These are phyloP conservation scores for Platanthera guangdongensis DNA, from an alignment of 106 monocot genomes.

Conservation along the genomic window DNA sequence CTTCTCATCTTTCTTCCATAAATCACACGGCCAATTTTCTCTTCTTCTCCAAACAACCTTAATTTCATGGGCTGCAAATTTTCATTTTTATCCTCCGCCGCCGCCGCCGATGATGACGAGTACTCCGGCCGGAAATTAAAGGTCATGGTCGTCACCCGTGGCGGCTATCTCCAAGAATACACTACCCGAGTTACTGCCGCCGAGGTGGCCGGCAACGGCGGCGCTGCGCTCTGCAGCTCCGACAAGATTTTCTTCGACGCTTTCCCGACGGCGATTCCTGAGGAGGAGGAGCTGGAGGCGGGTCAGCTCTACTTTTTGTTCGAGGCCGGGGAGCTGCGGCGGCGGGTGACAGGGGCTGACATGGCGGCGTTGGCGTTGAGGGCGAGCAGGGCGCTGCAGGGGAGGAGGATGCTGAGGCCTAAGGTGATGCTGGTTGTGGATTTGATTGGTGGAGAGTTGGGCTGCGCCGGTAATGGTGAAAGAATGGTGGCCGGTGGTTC, in stretches of 20 bases:
- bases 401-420: neutral
- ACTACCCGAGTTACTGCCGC: neutral
- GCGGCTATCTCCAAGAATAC: neutral
- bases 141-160: neutral
- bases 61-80: neutral
- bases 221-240: neutral
- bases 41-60: neutral
- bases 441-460: neutral
- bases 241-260: conserved; percentile 5
- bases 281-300: neutral
- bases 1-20: neutral
- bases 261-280: neutral
- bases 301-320: conserved; percentile 15
- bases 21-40: too few species aligned
- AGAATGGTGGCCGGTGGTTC: neutral
- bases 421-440: neutral
- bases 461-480: neutral
- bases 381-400: conserved; percentile 11
- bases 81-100: neutral
- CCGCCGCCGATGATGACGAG: neutral
- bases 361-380: conserved; percentile 13
- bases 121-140: neutral
- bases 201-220: neutral
- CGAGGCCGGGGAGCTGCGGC: neutral
- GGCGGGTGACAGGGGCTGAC: conserved; percentile 4